A percentile compares a stretch with the other conserved stretches of the same genome.
Evolutionary conservation across 495 filamentous ascomycete species (phyloP).

Genomic region (Penicillium maclennaniae): DNA sequence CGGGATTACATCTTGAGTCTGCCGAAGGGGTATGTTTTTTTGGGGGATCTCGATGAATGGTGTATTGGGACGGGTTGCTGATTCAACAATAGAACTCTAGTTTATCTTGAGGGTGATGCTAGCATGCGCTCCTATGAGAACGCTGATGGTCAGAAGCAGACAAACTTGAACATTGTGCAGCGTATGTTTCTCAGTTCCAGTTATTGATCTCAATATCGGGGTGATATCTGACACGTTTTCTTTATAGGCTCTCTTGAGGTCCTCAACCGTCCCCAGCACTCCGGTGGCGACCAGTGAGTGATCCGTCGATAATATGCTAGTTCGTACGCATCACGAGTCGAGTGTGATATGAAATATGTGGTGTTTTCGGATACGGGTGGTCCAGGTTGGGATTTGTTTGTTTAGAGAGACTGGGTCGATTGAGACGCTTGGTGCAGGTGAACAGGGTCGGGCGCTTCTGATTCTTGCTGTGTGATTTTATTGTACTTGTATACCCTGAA

Average conservation of each 20-base stretch:
- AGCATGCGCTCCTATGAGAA: conserved; percentile 58
- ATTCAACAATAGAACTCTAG: conserved; percentile 49
- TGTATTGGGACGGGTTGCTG: background rate
- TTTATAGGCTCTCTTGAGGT: conserved; percentile 57
- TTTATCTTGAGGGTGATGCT: conserved; percentile 73
- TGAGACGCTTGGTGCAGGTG: background rate
- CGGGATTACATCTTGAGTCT: conserved; percentile 63
- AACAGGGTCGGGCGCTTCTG: background rate
- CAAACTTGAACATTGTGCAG: conserved; percentile 61
- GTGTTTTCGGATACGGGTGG: background rate
- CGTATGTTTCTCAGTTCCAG: conserved; percentile 48
- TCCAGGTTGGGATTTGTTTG: background rate
- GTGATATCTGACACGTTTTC: background rate
- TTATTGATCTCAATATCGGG: background rate
- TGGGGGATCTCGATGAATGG: background rate
- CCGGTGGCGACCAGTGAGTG: conserved; percentile 15
- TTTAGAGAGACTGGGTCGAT: background rate
- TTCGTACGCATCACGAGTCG: background rate
- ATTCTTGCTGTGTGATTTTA: conserved; percentile 21
- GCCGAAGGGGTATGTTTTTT: conserved; percentile 70
- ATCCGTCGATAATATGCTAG: background rate
- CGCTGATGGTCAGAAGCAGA: conserved; percentile 56
- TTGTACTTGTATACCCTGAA: conserved; percentile 34
- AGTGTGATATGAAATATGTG: background rate
- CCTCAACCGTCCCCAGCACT: conserved; percentile 41